These are phyloP conservation scores for Blastocystis sp. DNA, from an alignment of 352 stramenopile species.

Conservation along the genomic window DNA sequence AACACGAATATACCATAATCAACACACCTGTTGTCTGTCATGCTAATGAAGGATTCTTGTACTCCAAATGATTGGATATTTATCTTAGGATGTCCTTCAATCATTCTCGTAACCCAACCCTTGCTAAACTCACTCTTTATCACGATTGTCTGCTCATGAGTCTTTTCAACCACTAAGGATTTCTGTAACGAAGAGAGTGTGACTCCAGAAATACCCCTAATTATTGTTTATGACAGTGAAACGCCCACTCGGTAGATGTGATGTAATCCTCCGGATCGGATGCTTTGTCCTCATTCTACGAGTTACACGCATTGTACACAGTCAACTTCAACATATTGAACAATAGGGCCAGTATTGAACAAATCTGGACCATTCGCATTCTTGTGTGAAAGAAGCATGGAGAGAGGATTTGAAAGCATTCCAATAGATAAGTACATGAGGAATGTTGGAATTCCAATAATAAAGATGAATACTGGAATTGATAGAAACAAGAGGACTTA, in stretches of 20 bases:
- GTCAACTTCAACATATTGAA: conserved; percentile 2
- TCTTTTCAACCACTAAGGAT: background rate
- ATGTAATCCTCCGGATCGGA: background rate
- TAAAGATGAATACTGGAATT: background rate
- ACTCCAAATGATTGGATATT: background rate
- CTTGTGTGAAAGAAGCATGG: background rate
- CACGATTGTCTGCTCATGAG: background rate
- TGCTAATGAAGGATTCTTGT: background rate
- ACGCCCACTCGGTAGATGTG: background rate
- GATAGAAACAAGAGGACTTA: background rate
- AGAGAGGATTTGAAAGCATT: background rate
- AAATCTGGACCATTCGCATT: background rate
- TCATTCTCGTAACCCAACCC: background rate
- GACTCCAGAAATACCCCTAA: background rate
- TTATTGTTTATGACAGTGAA: background rate
- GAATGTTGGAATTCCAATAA: conserved; percentile 20
- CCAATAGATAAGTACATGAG: conserved; percentile 38
- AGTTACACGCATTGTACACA: background rate
- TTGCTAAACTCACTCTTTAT: conserved; percentile 53
- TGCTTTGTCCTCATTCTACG: background rate
- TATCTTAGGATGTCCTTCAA: background rate
- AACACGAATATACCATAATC: background rate
- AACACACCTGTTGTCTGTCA: background rate
- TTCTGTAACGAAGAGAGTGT: background rate
- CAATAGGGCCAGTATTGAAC: background rate